Evolutionary conservation across 495 filamentous ascomycete species (phyloP), one percentile per base, ranked within the genome.

Genomic region (Tuber brumale): DNA sequence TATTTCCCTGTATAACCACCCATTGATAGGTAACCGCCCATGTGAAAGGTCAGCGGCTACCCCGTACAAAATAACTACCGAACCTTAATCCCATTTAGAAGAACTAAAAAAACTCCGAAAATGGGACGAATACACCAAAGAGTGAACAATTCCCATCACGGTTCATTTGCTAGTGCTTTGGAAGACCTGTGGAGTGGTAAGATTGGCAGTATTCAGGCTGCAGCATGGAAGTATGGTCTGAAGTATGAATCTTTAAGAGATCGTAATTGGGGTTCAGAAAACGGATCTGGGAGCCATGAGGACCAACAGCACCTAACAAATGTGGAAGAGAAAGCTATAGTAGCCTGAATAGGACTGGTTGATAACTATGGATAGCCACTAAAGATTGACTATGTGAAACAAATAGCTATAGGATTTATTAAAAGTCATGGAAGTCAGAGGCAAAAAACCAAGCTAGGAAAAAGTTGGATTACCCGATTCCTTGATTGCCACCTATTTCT

Each of bases 391-490:
- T 37, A 37, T 37, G 37, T 37, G 37, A 37, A 37, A 37, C 37
- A 37, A 37, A 37, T 37, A 37, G 37, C 37, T 37, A 3, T 37
- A 37, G 37, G 37, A 37, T 37, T 76, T 2, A 23, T 71, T 18
- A n/a, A 23, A 41, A 72, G 70, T 19, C 44, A 71, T 48, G 70
- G 42, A 8, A 31, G 39, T 0, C 14, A 21, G 27, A 57, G 42
- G 10, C 6, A 8, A 8, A 5, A 76, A 31, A 35, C 44, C 2
- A 19, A 18, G 0, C 35, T 76, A 23, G 70, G 70, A 43, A 42
- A 72, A 5, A 8, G 69, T 43, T 74, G 37, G 21, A 43, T 71
- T 12, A 72, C 75, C 6, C 35, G 23, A 41, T 76, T 76, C 39
- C 75, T 73, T 35, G 27, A 73, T n/a, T 0, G 21, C 0, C 70